phyloP scores from a whole-genome alignment of 2,329 filamentous ascomycete genomes.

The Pestalotiopsis fici region DNA sequence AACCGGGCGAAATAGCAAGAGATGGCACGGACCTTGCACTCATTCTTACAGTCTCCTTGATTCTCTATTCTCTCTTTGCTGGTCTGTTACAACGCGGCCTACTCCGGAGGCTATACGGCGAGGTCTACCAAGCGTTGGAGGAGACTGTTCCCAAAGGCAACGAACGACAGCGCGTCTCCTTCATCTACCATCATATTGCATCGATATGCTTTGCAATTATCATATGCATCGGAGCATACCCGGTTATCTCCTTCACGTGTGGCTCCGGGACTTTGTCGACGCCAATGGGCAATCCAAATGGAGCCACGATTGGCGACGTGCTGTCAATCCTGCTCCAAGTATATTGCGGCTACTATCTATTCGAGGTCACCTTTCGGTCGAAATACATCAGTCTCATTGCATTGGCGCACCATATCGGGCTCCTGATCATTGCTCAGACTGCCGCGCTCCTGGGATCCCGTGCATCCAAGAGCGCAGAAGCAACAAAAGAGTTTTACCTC shows the following conservation, averaged over 20 bases:
- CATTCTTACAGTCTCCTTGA: constrained; percentile 13
- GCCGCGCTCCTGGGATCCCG: constrained; percentile 6
- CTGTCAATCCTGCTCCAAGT: constrained; percentile 14
- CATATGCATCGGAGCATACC: constrained; percentile 13
- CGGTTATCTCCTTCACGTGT: constrained; percentile 11
- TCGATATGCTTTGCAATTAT: constrained; percentile 13
- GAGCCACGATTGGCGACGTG: constrained; percentile 13
- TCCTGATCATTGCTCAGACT: constrained; percentile 15
- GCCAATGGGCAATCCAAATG: constrained; percentile 2
- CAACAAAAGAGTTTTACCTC: not conserved
- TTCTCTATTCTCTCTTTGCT: constrained; percentile 13
- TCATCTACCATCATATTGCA: constrained; percentile 18
- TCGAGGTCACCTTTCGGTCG: constrained; percentile 17
- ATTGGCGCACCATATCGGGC: constrained; percentile 17
- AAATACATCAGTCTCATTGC: constrained; percentile 15
- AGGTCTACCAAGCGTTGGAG: constrained; percentile 5
- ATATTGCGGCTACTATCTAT: constrained; percentile 18
- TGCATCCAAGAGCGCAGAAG: not conserved
- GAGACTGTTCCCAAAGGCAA: constrained; percentile 6
- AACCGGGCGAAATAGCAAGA: not conserved
- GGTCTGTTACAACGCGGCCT: constrained; percentile 15
- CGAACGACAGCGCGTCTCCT: constrained; percentile 16
- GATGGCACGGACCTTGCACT: constrained; percentile 6
- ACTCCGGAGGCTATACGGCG: constrained; percentile 11
- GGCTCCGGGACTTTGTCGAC: not conserved